phyloP scores from a whole-genome alignment of 495 filamentous ascomycete species.

The Emericellopsis terricola region DNA sequence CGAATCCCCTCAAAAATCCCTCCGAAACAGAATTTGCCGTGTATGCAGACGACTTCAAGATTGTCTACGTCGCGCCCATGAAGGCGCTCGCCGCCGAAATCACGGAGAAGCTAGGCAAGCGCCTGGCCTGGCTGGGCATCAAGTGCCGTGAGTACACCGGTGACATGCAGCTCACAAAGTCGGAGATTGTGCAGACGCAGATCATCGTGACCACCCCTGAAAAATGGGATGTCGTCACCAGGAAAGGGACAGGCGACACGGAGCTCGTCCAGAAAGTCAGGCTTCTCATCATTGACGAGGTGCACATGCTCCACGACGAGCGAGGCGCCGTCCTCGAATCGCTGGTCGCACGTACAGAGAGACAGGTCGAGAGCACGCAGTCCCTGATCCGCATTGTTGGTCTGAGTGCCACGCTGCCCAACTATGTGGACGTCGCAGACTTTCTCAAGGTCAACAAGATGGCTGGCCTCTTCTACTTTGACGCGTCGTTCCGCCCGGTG shows the following conservation, averaged over 20 bases:
- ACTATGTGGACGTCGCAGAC: constrained; percentile 90
- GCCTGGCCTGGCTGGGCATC: constrained; percentile 85
- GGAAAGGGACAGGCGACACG: constrained; percentile 93
- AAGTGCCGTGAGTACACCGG: constrained; percentile 83
- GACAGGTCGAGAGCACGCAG: constrained; percentile 96
- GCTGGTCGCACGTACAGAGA: constrained; percentile 79
- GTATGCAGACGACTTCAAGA: constrained; percentile 80
- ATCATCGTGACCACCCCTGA: constrained; percentile 98
- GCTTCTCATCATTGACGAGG: constrained; percentile 93
- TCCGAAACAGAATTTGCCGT: constrained; percentile 60
- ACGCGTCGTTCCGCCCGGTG: constrained; percentile 86
- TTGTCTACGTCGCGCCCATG: constrained; percentile 96
- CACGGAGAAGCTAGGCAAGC: constrained; percentile 82
- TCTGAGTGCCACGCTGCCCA: constrained; percentile 86
- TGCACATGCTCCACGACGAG: constrained; percentile 98
- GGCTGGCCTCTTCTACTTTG: constrained; percentile 93
- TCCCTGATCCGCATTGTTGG: constrained; percentile 92
- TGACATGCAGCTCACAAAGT: constrained; percentile 97
- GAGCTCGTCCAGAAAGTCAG: constrained; percentile 95
- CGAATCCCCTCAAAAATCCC: constrained; percentile 59
- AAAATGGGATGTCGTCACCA: constrained; percentile 97
- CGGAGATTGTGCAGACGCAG: constrained; percentile 87
- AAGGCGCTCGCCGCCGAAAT: constrained; percentile 95
- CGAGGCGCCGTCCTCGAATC: constrained; percentile 91
- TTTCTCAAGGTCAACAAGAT: constrained; percentile 91